Base-by-base conservation (phyloP, 116 monocot species). In the Thalassia testudinum region DNA sequence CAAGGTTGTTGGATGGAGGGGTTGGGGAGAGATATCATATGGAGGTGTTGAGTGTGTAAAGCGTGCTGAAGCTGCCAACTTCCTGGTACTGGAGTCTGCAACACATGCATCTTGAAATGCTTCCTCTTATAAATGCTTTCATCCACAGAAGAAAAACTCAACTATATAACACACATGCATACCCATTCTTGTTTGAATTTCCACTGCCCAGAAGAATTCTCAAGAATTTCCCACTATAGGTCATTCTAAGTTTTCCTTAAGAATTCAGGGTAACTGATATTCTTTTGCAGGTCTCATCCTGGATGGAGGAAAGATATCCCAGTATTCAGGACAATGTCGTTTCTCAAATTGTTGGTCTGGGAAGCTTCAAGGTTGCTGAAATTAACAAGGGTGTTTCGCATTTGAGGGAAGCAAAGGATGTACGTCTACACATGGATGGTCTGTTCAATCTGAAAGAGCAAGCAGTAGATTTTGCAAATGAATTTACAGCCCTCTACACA, bases 1-100 rank as follows among this genome's bases (percentile, higher is more conserved):
- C 12, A 55, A 97, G 89, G 74, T 67, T 34, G 72, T 67, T 72
- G 95, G 89, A 61, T 97, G 88, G 88, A 97, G 88, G 74, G 75
- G 82, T 24, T 95, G 95, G 95, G 95, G 95, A 60, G 95, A 87
- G 67, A 85, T 88, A 59, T 95, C 95, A 34, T 95, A 85, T 72
- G 95, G 85, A 54, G 95, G 95, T 21, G 58, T 43, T 74, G 76
- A 60, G 67, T 88, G 95, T 69, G 28, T 85, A 56, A 70, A 54
- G 55, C 88, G 95, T 61, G 85, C 95, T 61, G 70, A 88, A 66
- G 82, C 82, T 54, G 95, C 95, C 50, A 76, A 75, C 26, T 76
- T 70, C 68, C 68, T 95, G 72, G 95, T 95, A 26, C 27, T 76
- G 59, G 51, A 54, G 26, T 34, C 30, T 34, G 30, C 30, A 34